Evolutionary conservation across 306 rosid genomes (phyloP).

Genomic region (Cucumis cinereus): DNA sequence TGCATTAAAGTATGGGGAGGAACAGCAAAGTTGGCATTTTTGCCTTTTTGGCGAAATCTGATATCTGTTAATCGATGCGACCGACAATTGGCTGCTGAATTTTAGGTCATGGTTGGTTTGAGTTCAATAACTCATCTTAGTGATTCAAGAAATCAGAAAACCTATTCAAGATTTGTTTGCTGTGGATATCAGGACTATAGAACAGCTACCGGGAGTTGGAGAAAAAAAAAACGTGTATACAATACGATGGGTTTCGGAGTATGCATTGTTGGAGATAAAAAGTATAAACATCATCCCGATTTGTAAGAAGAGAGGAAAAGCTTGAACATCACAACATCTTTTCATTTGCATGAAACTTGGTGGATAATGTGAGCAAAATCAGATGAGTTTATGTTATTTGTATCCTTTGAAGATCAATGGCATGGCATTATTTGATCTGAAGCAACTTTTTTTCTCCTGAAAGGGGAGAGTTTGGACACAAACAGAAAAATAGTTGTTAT

Average conservation of each 20-base stretch:
- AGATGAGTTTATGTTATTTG: no score
- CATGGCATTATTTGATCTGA: not conserved
- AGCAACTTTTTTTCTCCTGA: not conserved
- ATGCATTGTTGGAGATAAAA: not conserved
- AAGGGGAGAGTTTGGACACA: not conserved
- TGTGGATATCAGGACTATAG: not conserved
- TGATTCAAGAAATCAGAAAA: not conserved
- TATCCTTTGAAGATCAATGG: not conserved
- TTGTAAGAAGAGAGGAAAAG: not conserved
- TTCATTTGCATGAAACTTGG: not conserved
- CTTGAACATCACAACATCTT: not conserved
- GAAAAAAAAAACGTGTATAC: not conserved
- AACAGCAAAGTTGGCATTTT: not conserved
- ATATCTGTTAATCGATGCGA: not conserved
- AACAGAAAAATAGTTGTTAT: not conserved
- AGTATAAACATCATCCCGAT: not conserved
- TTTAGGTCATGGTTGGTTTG: not conserved
- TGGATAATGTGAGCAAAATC: not conserved
- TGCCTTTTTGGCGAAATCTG: not conserved
- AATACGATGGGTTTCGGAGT: not conserved
- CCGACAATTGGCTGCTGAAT: not conserved
- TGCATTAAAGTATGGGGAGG: not conserved
- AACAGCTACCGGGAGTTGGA: not conserved
- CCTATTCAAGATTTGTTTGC: not conserved
- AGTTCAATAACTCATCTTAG: not conserved